Conservation (phyloP, 306 rosid genomes). For the Begonia loranthoides region DNA sequence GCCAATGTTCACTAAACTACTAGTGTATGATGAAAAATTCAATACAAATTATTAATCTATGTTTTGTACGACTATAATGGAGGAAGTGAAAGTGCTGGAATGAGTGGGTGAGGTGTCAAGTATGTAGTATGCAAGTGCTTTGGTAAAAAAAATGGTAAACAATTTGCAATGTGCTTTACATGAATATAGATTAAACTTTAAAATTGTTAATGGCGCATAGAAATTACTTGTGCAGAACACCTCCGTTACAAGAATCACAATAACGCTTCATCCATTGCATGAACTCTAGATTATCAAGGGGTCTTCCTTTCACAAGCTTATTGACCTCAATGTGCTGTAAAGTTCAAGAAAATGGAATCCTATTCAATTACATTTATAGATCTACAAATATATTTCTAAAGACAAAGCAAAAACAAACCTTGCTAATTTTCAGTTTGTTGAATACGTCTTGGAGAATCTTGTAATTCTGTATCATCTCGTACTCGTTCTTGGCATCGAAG, state of each 20-base stretch:
- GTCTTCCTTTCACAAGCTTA: conserved; percentile 89
- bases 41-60: too few relatives aligned
- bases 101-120: too few relatives aligned
- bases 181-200: too few relatives aligned
- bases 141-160: too few relatives aligned
- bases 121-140: too few relatives aligned
- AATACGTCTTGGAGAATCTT: conserved; percentile 95
- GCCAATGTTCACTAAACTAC: too few relatives aligned
- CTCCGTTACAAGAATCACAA: conserved; percentile 71
- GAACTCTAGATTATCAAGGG: conserved; percentile 86
- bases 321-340: conserved; percentile 74
- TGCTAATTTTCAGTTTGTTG: conserved; percentile 83
- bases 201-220: not conserved
- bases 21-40: too few relatives aligned
- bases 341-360: not conserved
- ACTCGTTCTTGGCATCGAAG: conserved; percentile 85
- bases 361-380: not conserved
- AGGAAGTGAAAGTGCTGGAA: too few relatives aligned
- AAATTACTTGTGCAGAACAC: conserved; percentile 30
- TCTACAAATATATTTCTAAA: not conserved
- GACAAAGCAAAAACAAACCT: conserved; percentile 24
- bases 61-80: too few relatives aligned
- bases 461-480: conserved; percentile 96
- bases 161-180: too few relatives aligned
- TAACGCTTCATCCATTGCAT: conserved; percentile 97